Percentiles rank a stretch among this genome's conserved stretches.
Evolutionary conservation across 2,329 filamentous ascomycete genomes (phyloP).

Genomic region (Alternaria solani): DNA sequence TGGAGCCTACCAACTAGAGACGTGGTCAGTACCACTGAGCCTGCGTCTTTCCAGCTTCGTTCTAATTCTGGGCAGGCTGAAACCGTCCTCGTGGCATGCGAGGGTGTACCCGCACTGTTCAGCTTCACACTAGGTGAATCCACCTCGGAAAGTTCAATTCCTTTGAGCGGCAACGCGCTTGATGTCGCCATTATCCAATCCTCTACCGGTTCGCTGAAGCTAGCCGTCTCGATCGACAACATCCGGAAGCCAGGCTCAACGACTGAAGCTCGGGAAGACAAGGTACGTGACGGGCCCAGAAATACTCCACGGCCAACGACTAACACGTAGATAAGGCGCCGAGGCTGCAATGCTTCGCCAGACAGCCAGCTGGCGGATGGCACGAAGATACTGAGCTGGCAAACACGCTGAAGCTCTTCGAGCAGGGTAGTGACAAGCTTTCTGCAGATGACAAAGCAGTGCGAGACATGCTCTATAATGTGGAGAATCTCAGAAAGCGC

Average conservation of each 20-base stretch:
- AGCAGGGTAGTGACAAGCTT: constrained; percentile 19
- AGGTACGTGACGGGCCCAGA: constrained; percentile 31
- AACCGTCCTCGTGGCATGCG: constrained; percentile 52
- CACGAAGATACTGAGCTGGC: constrained; percentile 24
- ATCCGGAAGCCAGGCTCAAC: constrained; percentile 62
- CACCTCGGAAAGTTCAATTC: constrained; percentile 55
- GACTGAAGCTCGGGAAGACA: constrained; percentile 45
- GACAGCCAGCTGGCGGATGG: constrained; percentile 33
- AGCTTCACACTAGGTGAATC: constrained; percentile 62
- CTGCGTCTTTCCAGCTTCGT: background rate
- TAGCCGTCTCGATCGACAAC: constrained; percentile 63
- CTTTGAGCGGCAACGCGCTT: constrained; percentile 71
- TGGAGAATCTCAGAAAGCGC: constrained; percentile 61
- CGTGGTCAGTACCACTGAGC: constrained; percentile 53
- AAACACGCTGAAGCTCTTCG: constrained; percentile 29
- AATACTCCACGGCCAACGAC: constrained; percentile 6
- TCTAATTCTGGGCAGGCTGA: constrained; percentile 30
- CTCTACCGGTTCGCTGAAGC: constrained; percentile 16
- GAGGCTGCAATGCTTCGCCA: constrained; percentile 40
- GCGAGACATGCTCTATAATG: constrained; percentile 56
- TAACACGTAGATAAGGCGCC: constrained; percentile 28
- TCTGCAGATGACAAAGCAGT: constrained; percentile 49
- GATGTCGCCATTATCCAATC: constrained; percentile 55
- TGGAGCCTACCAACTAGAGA: constrained; percentile 50
- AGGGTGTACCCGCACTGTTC: constrained; percentile 68